These are phyloP conservation scores for Phylloporus sp. DNA, from an alignment of 768 basidiomycete genomes.

Conservation along the genomic window DNA sequence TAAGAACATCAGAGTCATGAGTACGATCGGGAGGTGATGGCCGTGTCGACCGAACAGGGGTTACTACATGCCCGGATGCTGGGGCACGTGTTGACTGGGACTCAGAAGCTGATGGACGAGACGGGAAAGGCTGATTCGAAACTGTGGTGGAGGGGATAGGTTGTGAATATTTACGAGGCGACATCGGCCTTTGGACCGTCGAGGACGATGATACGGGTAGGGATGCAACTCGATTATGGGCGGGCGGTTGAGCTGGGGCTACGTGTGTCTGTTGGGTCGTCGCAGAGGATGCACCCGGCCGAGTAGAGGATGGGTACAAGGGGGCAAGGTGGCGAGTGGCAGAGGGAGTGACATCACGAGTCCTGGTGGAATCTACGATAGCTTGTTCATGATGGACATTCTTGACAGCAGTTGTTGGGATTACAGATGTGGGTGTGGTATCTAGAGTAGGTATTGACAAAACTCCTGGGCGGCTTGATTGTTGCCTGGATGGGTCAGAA, in stretches of 20 bases:
- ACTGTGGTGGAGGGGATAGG: conserved; percentile 22
- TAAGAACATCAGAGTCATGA: conserved; percentile 50
- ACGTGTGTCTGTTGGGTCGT: conserved; percentile 20
- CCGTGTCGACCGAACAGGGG: conserved; percentile 26
- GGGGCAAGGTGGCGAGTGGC: conserved; percentile 17
- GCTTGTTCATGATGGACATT: conserved; percentile 20
- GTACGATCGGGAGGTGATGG: conserved; percentile 28
- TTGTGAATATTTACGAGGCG: conserved; percentile 29
- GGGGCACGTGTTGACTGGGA: conserved; percentile 24
- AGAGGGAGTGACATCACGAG: conserved; percentile 19
- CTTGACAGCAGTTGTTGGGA: conserved; percentile 15
- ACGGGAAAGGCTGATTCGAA: conserved; percentile 30
- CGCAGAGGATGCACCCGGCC: conserved; percentile 17
- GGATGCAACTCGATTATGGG: conserved; percentile 37
- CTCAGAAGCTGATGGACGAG: conserved; percentile 19
- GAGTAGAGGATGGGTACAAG: conserved; percentile 22
- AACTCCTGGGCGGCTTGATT: conserved; percentile 16
- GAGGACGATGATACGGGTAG: conserved; percentile 27
- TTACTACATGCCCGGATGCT: conserved; percentile 28
- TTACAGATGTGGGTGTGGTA: conserved; percentile 3
- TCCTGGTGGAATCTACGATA: conserved; percentile 17
- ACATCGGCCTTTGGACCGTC: conserved; percentile 20
- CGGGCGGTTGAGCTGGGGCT: conserved; percentile 17
- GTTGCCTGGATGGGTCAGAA: conserved; percentile 20
- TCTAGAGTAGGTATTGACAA: conserved; percentile 16